Percentiles rank a stretch among this genome's conserved stretches.
These are phyloP conservation scores for Plasmopara muralis DNA, from an alignment of 352 stramenopile genomes.

Conservation along the genomic window DNA sequence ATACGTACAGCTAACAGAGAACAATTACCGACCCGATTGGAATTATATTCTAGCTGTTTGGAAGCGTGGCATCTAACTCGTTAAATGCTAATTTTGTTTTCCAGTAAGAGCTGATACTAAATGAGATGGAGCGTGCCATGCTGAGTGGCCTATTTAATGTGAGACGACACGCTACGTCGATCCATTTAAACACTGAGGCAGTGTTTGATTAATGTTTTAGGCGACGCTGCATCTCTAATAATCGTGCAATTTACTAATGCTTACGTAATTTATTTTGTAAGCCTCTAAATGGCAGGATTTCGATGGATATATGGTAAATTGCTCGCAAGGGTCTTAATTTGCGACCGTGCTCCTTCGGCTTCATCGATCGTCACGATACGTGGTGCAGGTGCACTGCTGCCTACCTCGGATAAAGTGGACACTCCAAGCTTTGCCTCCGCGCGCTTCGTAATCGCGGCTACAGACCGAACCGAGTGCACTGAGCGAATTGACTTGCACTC, in stretches of 20 bases:
- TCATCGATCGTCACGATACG: constrained; percentile 87
- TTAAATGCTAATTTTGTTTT: too few relatives aligned
- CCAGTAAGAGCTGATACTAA: constrained; percentile 32
- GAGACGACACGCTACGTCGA: constrained; percentile 35
- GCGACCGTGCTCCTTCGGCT: constrained; percentile 77
- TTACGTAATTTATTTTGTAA: background rate
- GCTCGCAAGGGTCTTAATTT: constrained; percentile 84
- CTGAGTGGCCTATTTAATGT: constrained; percentile 52
- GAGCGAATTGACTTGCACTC: constrained; percentile 84
- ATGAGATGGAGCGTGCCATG: constrained; percentile 56
- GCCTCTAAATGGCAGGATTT: constrained; percentile 84
- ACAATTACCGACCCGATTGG: constrained; percentile 48
- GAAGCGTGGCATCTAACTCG: too few relatives aligned
- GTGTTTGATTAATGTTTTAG: constrained; percentile 1
- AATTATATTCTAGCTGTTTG: constrained; percentile 27
- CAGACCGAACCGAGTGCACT: constrained; percentile 76
- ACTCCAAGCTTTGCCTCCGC: constrained; percentile 60
- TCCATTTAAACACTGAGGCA: constrained; percentile 17
- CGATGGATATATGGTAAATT: constrained; percentile 93
- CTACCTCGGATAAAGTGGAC: constrained; percentile 12
- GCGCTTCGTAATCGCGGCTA: constrained; percentile 63
- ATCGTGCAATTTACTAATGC: background rate
- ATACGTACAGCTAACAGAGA: constrained; percentile 74
- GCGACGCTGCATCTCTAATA: constrained; percentile 7
- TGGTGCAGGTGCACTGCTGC: constrained; percentile 40